phyloP scores from a whole-genome alignment of 805 yeast species.

The Yarrowia divulgata region DNA sequence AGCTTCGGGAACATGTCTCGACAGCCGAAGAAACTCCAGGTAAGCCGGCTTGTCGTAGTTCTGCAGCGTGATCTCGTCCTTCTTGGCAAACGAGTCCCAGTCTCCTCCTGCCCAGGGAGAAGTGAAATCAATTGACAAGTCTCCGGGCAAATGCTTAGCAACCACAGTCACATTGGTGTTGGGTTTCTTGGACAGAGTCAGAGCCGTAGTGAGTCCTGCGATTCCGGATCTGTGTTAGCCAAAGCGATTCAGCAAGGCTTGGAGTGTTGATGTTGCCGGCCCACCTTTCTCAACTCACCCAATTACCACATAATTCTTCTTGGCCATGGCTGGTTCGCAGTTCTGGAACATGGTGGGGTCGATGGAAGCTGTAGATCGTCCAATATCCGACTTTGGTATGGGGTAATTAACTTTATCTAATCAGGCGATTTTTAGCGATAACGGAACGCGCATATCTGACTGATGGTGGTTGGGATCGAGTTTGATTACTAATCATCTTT shows the following conservation, averaged over 20 bases:
- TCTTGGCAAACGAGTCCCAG: constrained; percentile 66
- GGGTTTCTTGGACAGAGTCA: constrained; percentile 55
- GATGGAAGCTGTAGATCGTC: not conserved
- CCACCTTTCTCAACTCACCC: constrained; percentile 11
- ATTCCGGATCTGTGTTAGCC: constrained; percentile 57
- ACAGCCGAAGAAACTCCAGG: constrained; percentile 25
- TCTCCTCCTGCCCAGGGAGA: constrained; percentile 84
- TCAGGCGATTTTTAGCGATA: constrained; percentile 34
- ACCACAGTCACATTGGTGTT: constrained; percentile 59
- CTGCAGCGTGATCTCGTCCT: constrained; percentile 53
- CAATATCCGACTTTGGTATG: constrained; percentile 13
- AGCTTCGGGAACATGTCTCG: constrained; percentile 35
- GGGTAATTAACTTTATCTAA: constrained; percentile 28
- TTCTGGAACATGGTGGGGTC: constrained; percentile 18
- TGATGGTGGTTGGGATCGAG: not conserved
- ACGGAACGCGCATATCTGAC: not conserved
- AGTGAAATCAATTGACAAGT: constrained; percentile 72
- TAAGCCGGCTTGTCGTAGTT: constrained; percentile 38
- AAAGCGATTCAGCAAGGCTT: too few relatives aligned
- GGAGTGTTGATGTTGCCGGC: too few relatives aligned
- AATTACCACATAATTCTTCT: constrained; percentile 32
- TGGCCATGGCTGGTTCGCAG: constrained; percentile 31
- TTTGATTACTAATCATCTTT: not conserved
- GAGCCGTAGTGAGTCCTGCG: constrained; percentile 69
- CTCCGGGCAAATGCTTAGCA: constrained; percentile 82